Evolutionary conservation across 768 basidiomycete species (phyloP), one percentile per base, ranked within the genome.

Genomic region (Cyclocybe cylindracea): DNA sequence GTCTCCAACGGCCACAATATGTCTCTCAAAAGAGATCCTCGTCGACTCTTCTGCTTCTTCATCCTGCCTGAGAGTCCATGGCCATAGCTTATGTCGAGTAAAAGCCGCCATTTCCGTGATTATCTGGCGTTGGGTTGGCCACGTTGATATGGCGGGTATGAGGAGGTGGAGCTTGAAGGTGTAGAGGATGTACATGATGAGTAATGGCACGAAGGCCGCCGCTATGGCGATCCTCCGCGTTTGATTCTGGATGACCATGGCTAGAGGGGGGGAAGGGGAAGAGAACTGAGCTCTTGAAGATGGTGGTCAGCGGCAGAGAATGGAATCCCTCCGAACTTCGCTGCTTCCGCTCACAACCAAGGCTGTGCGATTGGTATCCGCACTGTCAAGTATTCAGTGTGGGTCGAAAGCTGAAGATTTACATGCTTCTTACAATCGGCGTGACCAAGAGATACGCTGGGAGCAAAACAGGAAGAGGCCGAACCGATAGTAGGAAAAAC

Each of bases 1-100:
- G 60, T 98, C 96, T 0, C 94, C 94, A 0, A 97, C 87, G 9
- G 92, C 94, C 0, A 96, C 84, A 18, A 98, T 89, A 55, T 81
- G 83, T 5, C 79, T 67, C 37, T 66, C 68, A 55, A 75, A 79
- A 5, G 72, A 65, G 40, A 59, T 55, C 38, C 70, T 56, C 13
- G 54, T 53, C 8, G 38, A 49, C 1, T 47, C 33, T 14, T 38
- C 46, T 32, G 48, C 44, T 8, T 47, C 33, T 14, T 52, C 46
- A 9, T 55, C 56, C 1, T 45, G 36, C 39, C 58, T 56, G 11
- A 56, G 34, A 4, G 60, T 61, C 62, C 63, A 64, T 7, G 61
- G 61, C 49, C 53, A 54, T 11, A 66, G 46, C 39, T 52, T 62
- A 35, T 66, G 64, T 14, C 61, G 53, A n/a, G 57, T 58, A 32